Evolutionary conservation across 805 yeast genomes (phyloP), one percentile per base, ranked within the genome.

Genomic region (Hanseniaspora clermontiae): DNA sequence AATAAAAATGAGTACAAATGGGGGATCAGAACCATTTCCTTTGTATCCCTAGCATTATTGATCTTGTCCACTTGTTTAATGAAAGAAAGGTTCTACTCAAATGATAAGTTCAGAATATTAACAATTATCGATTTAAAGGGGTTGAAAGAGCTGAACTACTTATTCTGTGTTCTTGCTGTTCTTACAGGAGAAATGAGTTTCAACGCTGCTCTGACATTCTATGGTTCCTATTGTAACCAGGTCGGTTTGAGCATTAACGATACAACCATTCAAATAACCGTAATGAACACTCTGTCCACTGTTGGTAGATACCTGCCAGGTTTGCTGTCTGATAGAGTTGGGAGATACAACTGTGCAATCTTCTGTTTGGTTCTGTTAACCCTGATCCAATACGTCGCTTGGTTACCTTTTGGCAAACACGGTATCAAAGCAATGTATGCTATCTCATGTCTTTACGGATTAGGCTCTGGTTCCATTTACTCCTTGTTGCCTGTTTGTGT

Each of bases 21-120:
- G 84, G 78, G 84, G 0, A 69, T 77, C 46, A 69, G 84, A 51
- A 68, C 73, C 15, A 65, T 78, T 49, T 78, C 78, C 0, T 73
- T 79, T 60, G 63, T 78, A 7, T 46, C 73, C 49, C 59, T 75
- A 9, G 72, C 60, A 4, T 68, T 77, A 49, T 64, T 72, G 47
- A 17, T 61, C 0, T 37, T 70, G 11, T 66, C 77, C 2, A 49
- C 68, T 3, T n/a, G 67, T 3, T 59, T 77, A 11, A 69, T 71
- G 4, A 70, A 62, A 42, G 79, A 77, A 55, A 71, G 81, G 62
- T 46, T 53, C 36, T 46, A 53, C 34, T 78, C 77, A 1, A 65
- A 63, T 57, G 74, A 72, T 27, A 58, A 61, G 39, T 66, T 65
- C 4, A 56, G 64, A 52, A 58, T 66, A 19, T 60, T 63, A 4